phyloP scores from a whole-genome alignment of 345 rosid species.

The Hypericum perforatum region DNA sequence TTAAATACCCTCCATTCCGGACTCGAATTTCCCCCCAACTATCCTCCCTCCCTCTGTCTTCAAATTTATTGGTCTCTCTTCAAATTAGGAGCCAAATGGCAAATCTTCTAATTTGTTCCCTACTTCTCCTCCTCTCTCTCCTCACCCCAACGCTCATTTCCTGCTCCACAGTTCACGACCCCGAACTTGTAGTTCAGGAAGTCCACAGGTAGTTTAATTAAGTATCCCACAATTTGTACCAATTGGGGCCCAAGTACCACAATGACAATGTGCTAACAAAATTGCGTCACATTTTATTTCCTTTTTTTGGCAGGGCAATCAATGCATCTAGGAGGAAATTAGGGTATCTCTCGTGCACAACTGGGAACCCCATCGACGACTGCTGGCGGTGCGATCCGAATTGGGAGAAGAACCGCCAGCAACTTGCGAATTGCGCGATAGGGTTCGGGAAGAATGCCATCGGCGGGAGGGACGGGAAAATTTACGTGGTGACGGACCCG shows the following conservation, averaged over 20 bases:
- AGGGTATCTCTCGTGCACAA: slow-evolving; percentile 21
- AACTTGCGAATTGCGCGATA: slow-evolving; percentile 20
- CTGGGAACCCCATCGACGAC: slow-evolving; percentile 21
- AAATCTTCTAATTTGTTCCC: background rate
- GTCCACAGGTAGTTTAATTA: slow-evolving; percentile 13
- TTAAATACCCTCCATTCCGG: no score
- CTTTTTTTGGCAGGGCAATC: slow-evolving; percentile 14
- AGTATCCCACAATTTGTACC: background rate
- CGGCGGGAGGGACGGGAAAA: slow-evolving; percentile 20
- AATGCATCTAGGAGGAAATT: slow-evolving; percentile 20
- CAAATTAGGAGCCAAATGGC: no score
- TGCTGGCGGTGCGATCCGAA: slow-evolving; percentile 25
- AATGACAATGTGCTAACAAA: background rate
- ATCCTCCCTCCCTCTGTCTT: no score
- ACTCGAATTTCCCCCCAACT: no score
- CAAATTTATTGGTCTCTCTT: no score
- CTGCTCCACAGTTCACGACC: slow-evolving; percentile 17
- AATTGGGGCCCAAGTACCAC: no score
- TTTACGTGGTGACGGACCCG: slow-evolving; percentile 22
- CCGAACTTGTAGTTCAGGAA: slow-evolving; percentile 15
- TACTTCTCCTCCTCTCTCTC: background rate
- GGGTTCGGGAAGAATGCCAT: slow-evolving; percentile 25
- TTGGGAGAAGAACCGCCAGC: slow-evolving; percentile 24
- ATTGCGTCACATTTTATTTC: background rate
- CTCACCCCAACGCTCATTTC: slow-evolving; percentile 8